Base-by-base conservation (phyloP, 179 eudicot genomes). In the Drosera spatulata region DNA sequence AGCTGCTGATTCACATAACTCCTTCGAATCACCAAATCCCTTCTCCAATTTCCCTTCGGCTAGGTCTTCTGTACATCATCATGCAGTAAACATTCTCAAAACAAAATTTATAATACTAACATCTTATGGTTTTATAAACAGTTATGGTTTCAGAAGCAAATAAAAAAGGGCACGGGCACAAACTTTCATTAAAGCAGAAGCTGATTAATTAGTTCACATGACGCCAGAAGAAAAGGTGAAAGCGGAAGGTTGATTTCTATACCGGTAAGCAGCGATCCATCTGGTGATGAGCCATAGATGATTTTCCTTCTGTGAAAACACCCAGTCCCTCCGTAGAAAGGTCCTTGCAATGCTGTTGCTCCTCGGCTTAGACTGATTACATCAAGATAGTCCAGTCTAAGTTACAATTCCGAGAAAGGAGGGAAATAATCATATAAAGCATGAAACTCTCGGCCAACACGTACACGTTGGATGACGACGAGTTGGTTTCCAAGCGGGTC, bases 401-500 rank as follows among this genome's bases (percentile, higher is more conserved):
- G 33, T 22, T 22, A 22, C 33, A 22, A 1, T 22, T 22, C 33
- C 33, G 1, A 22, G 33, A 22, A 22, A 22, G 1, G 33, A 22
- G 33, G 33, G 33, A 22, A 22, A 22, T 22, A 22, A 22, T 22
- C 33, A 22, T 22, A 22, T 22, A 22, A 2, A 12, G 11, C 1
- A 10, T 50, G 11, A 50, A 54, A 54, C 0, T 3, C 40, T n/a
- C 3, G 58, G 1, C 1, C 5, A 2, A 15, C 39, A 40, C 61
- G 33, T 40, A 71, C 75, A n/a, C 62, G 37, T 3, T 47, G 40
- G 2, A 62, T 5, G 39, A 50, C 63, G 15, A 45, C 66, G 49
- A 67, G 1, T 15, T 77, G 85, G 44, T 80, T 75, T 10, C 77
- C 82, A 41, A 67, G 78, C 5, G 77, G 77, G 52, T 81, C 83